phyloP scores from a whole-genome alignment of 83 land plant species.

The Isoetes engelmannii region DNA sequence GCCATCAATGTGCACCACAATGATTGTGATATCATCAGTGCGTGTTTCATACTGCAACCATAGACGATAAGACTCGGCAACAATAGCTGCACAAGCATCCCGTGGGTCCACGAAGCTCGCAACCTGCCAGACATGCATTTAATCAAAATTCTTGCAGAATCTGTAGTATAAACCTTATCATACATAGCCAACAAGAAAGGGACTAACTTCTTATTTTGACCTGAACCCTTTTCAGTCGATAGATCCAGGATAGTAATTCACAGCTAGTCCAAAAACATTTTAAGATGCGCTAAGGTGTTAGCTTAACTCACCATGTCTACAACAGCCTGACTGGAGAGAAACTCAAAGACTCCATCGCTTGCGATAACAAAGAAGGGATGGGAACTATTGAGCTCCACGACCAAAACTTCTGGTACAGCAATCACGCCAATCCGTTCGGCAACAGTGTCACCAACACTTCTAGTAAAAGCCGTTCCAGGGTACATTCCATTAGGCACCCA shows the following conservation, averaged over 20 bases:
- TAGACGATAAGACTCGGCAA: slow-evolving; percentile 75
- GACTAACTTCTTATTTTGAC: background rate
- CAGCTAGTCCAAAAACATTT: background rate
- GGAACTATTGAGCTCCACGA: slow-evolving; percentile 46
- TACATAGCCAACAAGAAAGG: background rate
- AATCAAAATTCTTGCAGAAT: background rate
- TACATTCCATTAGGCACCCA: slow-evolving; percentile 85
- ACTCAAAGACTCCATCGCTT: slow-evolving; percentile 87
- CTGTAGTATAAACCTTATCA: background rate
- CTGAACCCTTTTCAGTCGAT: background rate
- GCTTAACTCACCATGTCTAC: slow-evolving; percentile 63
- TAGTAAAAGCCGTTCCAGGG: slow-evolving; percentile 80
- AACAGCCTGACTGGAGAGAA: slow-evolving; percentile 68
- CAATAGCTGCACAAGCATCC: slow-evolving; percentile 91
- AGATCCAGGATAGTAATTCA: background rate
- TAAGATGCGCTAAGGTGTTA: background rate
- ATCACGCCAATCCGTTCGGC: slow-evolving; percentile 75
- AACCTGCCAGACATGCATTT: slow-evolving; percentile 37
- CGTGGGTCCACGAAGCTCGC: slow-evolving; percentile 70
- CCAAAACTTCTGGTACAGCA: slow-evolving; percentile 58
- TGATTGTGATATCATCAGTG: slow-evolving; percentile 86
- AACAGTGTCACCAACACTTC: slow-evolving; percentile 67
- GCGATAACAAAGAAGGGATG: slow-evolving; percentile 75
- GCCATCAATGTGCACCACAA: slow-evolving; percentile 75
- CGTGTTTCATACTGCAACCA: slow-evolving; percentile 94